These are phyloP conservation scores for Rhodamnia rubescens DNA, from an alignment of 345 rosid genomes.

Conservation along the genomic window DNA sequence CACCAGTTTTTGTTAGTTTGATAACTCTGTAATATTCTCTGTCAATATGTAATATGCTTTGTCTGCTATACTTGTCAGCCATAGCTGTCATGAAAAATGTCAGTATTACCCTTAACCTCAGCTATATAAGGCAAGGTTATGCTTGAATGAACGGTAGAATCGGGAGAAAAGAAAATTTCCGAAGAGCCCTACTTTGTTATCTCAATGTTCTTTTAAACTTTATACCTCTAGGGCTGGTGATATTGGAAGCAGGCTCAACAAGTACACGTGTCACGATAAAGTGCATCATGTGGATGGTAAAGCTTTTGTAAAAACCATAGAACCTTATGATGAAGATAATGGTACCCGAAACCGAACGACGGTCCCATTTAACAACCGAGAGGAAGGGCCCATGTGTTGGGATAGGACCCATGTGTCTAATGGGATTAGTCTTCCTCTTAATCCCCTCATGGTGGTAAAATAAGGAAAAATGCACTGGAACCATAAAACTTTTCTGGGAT, in stretches of 20 bases:
- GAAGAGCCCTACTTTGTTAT: too few species aligned
- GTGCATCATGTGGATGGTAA: not conserved
- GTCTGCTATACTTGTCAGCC: too few species aligned
- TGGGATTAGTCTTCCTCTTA: not conserved
- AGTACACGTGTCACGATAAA: not conserved
- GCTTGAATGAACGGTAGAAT: too few species aligned
- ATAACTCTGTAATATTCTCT: not conserved
- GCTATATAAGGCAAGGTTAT: too few species aligned
- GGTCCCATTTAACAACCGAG: not conserved
- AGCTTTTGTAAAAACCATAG: too few species aligned
- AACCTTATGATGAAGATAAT: too few species aligned
- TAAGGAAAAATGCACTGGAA: not conserved
- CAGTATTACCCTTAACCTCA: too few species aligned
- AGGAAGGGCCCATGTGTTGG: not conserved
- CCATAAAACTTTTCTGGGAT: not conserved
- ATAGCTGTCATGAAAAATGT: too few species aligned
- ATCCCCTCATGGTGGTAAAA: not conserved
- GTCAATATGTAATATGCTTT: too few species aligned
- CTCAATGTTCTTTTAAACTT: not conserved
- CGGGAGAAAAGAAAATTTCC: not conserved
- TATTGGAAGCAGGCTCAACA: not conserved
- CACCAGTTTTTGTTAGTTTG: not conserved
- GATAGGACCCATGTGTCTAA: not conserved
- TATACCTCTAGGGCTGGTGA: not conserved
- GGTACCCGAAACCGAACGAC: not conserved